These are phyloP conservation scores for Aureobasidium sp. DNA, from an alignment of 2,329 filamentous ascomycete species.

Conservation along the genomic window DNA sequence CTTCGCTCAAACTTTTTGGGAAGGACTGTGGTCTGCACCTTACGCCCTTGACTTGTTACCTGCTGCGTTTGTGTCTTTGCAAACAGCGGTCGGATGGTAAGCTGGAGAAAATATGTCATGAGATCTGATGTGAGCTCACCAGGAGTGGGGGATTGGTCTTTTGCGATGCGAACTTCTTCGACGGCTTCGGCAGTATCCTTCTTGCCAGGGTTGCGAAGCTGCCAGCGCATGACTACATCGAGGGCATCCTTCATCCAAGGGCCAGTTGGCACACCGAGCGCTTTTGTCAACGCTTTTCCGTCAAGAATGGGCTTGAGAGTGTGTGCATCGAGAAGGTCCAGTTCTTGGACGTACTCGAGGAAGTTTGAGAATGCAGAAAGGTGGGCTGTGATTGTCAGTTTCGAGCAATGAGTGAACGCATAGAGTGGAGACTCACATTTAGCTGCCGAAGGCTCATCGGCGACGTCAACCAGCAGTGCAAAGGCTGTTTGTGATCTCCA, in stretches of 20 bases:
- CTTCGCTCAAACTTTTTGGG: slow-evolving; percentile 30
- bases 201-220: slow-evolving; percentile 67
- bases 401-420: background rate
- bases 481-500: slow-evolving; percentile 69
- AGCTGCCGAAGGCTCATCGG: slow-evolving; percentile 31
- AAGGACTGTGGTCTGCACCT: slow-evolving; percentile 40
- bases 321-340: slow-evolving; percentile 46
- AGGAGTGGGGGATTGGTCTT: slow-evolving; percentile 25
- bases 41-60: slow-evolving; percentile 53
- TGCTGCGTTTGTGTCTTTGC: slow-evolving; percentile 46
- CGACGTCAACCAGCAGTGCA: slow-evolving; percentile 58
- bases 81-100: slow-evolving; percentile 63
- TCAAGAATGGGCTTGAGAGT: slow-evolving; percentile 53
- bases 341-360: slow-evolving; percentile 43
- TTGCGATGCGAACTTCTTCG: slow-evolving; percentile 35
- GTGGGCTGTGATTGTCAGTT: slow-evolving; percentile 31
- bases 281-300: slow-evolving; percentile 64
- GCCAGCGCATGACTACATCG: slow-evolving; percentile 78
- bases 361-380: slow-evolving; percentile 48
- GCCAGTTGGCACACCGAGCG: slow-evolving; percentile 61
- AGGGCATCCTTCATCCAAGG: slow-evolving; percentile 79
- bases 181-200: slow-evolving; percentile 48
- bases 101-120: slow-evolving; percentile 51
- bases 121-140: slow-evolving; percentile 46
- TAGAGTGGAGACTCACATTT: slow-evolving; percentile 34